Conservation (phyloP, 495 filamentous ascomycete species). For the Podospora fimiseda region DNA sequence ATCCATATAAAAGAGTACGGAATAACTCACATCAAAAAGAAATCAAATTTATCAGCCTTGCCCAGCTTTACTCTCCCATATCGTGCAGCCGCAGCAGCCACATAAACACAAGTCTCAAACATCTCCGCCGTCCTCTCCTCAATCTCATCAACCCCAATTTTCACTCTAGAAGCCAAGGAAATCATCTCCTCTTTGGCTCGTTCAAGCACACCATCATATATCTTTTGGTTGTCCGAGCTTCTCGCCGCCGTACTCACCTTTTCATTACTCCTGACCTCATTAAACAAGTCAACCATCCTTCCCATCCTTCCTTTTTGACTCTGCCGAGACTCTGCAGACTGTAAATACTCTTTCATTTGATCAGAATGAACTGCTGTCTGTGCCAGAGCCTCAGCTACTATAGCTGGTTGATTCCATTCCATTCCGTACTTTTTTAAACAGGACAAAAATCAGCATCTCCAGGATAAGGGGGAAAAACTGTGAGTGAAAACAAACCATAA, state of each 20-base stretch:
- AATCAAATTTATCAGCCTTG: slow-evolving; percentile 68
- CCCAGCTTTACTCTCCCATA: slow-evolving; percentile 55
- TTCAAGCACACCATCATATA: slow-evolving; percentile 58
- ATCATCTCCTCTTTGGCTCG: slow-evolving; percentile 60
- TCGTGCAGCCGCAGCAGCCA: slow-evolving; percentile 54
- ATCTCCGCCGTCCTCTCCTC: slow-evolving; percentile 70
- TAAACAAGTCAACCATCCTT: slow-evolving; percentile 51
- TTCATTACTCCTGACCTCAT: slow-evolving; percentile 49
- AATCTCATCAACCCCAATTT: slow-evolving; percentile 54
- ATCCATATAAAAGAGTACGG: background rate
- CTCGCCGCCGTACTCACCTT: slow-evolving; percentile 46
- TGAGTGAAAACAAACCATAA: too few species aligned
- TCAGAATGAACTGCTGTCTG: slow-evolving; percentile 60
- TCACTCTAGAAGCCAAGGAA: slow-evolving; percentile 51
- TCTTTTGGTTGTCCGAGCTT: slow-evolving; percentile 53
- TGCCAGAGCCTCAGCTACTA: slow-evolving; percentile 75
- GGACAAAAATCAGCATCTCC: too few species aligned
- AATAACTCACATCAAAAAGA: slow-evolving; percentile 60
- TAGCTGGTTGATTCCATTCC: slow-evolving; percentile 72
- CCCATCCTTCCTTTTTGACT: slow-evolving; percentile 32
- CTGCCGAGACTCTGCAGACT: slow-evolving; percentile 46
- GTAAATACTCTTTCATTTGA: slow-evolving; percentile 46
- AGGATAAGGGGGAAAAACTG: too few species aligned
- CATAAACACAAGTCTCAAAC: slow-evolving; percentile 60
- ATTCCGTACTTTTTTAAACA: too few species aligned